These are phyloP conservation scores for Cryphonectria nitschkei DNA, from an alignment of 2,329 filamentous ascomycete species.

Conservation along the genomic window DNA sequence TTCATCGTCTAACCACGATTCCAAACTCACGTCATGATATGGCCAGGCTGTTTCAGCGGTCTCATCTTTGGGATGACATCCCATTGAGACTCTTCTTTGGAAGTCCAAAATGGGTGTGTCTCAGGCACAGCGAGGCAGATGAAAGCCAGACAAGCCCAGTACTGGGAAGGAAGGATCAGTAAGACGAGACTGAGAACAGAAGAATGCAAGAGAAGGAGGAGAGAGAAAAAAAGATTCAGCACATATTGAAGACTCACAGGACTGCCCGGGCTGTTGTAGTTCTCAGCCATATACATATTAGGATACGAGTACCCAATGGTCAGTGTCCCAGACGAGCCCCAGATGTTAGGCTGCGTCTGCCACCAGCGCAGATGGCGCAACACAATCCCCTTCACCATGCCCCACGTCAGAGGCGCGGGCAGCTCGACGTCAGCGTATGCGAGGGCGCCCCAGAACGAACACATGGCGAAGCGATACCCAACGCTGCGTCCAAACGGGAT, in stretches of 20 bases:
- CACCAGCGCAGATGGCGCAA: conserved; percentile 78
- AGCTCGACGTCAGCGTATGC: conserved; percentile 77
- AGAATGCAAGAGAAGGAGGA: no score
- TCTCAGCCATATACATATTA: conserved; percentile 78
- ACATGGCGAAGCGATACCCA: conserved; percentile 83
- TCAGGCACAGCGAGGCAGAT: conserved; percentile 72
- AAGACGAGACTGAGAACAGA: not conserved
- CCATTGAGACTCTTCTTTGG: conserved; percentile 64
- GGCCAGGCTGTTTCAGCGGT: conserved; percentile 68
- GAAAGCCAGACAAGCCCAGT: conserved; percentile 81
- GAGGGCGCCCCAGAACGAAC: conserved; percentile 79
- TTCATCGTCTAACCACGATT: not conserved
- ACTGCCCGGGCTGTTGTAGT: conserved; percentile 78
- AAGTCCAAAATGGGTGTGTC: conserved; percentile 75
- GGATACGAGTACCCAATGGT: conserved; percentile 79
- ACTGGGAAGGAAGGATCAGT: conserved; percentile 47
- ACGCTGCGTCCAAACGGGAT: conserved; percentile 80
- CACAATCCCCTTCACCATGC: conserved; percentile 76
- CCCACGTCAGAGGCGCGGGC: conserved; percentile 74
- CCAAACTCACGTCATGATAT: conserved; percentile 62
- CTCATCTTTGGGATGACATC: conserved; percentile 61
- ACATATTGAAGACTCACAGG: conserved; percentile 46
- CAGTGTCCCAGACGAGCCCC: conserved; percentile 73
- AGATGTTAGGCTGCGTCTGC: conserved; percentile 75
- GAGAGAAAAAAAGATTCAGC: not conserved